A percentile compares a stretch with the other conserved stretches of the same genome.
Conservation (phyloP, 1,284 basidiomycete genomes). For the Volvariella volvacea region DNA sequence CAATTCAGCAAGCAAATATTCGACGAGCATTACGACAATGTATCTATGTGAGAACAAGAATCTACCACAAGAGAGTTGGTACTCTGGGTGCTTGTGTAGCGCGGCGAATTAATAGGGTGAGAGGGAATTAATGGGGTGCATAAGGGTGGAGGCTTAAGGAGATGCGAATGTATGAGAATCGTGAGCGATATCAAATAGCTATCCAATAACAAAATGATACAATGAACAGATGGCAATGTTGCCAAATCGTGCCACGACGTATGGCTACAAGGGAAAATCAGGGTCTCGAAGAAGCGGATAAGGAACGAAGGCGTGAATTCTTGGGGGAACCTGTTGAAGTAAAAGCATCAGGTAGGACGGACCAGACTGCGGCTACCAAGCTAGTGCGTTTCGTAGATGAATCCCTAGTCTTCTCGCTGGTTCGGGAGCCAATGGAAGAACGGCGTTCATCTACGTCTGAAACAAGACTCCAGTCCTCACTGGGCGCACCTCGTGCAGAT, state of each 20-base stretch:
- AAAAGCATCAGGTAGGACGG: constrained; percentile 51
- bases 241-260: no score
- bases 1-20: constrained; percentile 83
- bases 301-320: constrained; percentile 27
- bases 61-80: no score
- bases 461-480: constrained; percentile 81
- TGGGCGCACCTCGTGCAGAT: constrained; percentile 46
- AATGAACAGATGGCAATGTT: no score
- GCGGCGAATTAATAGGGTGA: constrained; percentile 1
- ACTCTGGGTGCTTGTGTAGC: constrained; percentile 6
- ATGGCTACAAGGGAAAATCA: no score
- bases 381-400: constrained; percentile 46
- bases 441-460: constrained; percentile 62
- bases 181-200: no score
- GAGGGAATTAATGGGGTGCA: constrained; percentile 7
- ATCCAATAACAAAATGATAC: no score
- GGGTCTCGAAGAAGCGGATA: no score
- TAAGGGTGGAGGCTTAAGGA: constrained; percentile 18
- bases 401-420: constrained; percentile 28
- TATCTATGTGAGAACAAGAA: constrained; percentile 18
- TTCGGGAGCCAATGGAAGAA: constrained; percentile 41
- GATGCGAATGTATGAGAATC: no score
- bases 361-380: constrained; percentile 52
- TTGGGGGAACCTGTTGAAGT: constrained; percentile 27
- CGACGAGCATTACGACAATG: constrained; percentile 64